Conservation (phyloP, 1,284 basidiomycete genomes). For the Leccinum insigne region DNA sequence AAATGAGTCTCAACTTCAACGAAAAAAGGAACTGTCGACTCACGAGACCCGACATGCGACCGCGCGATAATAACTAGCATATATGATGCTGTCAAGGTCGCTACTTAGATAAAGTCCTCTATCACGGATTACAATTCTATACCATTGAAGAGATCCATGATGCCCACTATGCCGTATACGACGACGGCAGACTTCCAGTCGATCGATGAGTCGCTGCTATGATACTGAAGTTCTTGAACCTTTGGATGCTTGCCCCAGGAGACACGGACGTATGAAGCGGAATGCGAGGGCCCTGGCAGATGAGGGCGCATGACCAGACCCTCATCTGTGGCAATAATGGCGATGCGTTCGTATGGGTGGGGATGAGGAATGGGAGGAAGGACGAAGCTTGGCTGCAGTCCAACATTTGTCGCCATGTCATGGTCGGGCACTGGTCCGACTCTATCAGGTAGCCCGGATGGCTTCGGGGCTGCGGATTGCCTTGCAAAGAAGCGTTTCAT, state of each 20-base stretch:
- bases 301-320: conserved; percentile 67
- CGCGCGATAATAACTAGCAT: conserved; percentile 66
- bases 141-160: conserved; percentile 71
- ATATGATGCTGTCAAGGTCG: conserved; percentile 55
- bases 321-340: conserved; percentile 53
- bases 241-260: conserved; percentile 60
- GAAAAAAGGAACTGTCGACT: conserved; percentile 32
- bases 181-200: conserved; percentile 59
- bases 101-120: conserved; percentile 16
- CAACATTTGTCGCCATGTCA: conserved; percentile 25
- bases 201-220: conserved; percentile 30
- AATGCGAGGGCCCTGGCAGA: conserved; percentile 35
- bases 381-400: conserved; percentile 59
- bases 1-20: conserved; percentile 7
- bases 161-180: conserved; percentile 72
- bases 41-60: conserved; percentile 60
- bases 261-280: conserved; percentile 51
- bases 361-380: conserved; percentile 72
- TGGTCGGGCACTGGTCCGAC: conserved; percentile 2
- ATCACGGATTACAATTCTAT: conserved; percentile 9
- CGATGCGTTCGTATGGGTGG: conserved; percentile 66
- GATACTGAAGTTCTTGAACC: conserved; percentile 52
- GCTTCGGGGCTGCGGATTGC: conserved; percentile 8
- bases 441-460: background rate
- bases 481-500: conserved; percentile 31